Base-by-base conservation (phyloP, 176 grass and related monocot genomes). In the Poa annua region DNA sequence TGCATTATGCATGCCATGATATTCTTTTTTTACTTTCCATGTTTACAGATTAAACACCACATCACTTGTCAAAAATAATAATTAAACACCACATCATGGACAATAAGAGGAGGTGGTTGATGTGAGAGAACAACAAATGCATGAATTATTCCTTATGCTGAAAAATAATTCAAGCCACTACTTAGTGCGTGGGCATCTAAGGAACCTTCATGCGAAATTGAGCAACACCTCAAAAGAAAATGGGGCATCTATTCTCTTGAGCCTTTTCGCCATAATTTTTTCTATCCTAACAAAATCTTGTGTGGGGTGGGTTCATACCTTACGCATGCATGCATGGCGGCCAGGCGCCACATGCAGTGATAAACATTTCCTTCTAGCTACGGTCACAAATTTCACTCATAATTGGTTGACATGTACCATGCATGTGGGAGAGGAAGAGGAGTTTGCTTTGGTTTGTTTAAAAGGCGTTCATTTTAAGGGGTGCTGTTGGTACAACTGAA, bases 221-320 rank as follows among this genome's bases (percentile, higher is more conserved):
- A 73, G 36, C 38, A 57, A 2, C 49, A 45, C 83, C 72, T 77
- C 61, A 77, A 71, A 89, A 82, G 73, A 82, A n/a, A 20, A 8
- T 78, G 4, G 79, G 36, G 88, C 73, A 86, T 89, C 45, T 82
- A 89, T 89, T 89, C 83, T 84, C 88, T 51, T 15, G 20, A 71
- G 22, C 56, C 53, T 68, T 76, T 42, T 50, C 16, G 13, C 24
- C 51, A 0, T 47, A 7, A 19, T 34, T 33, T 34, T 60, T 17
- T 1, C 69, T 48, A 48, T 38, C 67, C 12, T 15, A 49, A 48
- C 22, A 49, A 48, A 13, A 5, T 65, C 33, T 10, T 62, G 60
- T 34, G 51, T 62, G 60, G 71, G 67, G 63, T 81, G 81, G 61
- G 69, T 35, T 26, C 76, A 68, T 24, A 24, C 24, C 77, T 77